A percentile compares a stretch with the other conserved stretches of the same genome.
Evolutionary conservation across 352 stramenopile genomes (phyloP).

Genomic region (Pythium sp.): DNA sequence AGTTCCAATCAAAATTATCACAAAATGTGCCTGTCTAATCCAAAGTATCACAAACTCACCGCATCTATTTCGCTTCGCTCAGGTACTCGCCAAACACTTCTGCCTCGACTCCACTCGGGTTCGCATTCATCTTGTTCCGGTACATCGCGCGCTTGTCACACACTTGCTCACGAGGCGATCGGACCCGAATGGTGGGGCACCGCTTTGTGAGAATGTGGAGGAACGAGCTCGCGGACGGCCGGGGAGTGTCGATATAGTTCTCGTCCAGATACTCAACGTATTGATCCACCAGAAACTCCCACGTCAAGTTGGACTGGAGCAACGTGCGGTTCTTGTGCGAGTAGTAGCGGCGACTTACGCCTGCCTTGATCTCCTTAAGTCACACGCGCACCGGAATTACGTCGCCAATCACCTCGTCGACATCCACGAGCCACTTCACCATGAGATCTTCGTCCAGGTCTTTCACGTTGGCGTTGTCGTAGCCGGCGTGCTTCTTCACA

Average conservation of each 20-base stretch:
- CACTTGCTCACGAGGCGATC: background rate
- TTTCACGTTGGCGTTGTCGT: constrained; percentile 4
- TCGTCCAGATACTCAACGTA: background rate
- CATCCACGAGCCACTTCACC: constrained; percentile 2
- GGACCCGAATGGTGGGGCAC: background rate
- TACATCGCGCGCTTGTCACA: background rate
- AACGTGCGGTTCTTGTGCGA: constrained; percentile 12
- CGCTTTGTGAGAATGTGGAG: background rate
- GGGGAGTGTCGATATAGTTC: background rate
- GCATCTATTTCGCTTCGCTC: background rate
- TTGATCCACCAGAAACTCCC: constrained; percentile 1
- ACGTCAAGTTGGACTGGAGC: constrained; percentile 8
- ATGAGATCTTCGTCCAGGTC: constrained; percentile 9
- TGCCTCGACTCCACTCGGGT: background rate
- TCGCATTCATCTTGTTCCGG: background rate
- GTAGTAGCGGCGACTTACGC: constrained; percentile 4
- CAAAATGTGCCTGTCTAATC: background rate
- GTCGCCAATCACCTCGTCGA: constrained; percentile 6
- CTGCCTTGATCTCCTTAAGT: background rate
- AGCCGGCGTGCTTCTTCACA: constrained; percentile 2
- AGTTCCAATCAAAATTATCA: background rate
- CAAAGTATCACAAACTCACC: background rate
- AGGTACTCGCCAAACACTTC: background rate
- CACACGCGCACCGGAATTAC: constrained; percentile 9
- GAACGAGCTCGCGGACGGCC: background rate